Evolutionary conservation across 129 eudicot species (phyloP), one percentile per base, ranked within the genome.

Genomic region (Silybum marianum): DNA sequence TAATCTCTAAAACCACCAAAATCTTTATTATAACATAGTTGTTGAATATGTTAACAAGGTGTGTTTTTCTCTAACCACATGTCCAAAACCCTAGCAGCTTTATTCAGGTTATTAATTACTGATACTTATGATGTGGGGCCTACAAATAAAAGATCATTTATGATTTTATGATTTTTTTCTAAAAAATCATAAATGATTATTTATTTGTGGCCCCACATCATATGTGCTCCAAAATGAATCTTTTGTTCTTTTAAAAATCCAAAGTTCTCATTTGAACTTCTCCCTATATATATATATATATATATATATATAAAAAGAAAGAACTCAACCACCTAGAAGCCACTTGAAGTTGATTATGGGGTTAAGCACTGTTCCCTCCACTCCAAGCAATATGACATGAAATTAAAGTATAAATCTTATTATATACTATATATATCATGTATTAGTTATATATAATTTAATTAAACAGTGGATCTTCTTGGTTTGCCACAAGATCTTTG

Each of bases 321-420:
- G 63, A 54, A 54, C 63, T 21, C 66, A 58, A 58, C 9, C 23
- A 58, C 66, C 22, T 58, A 58, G 66, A 58, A 58, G 66, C 66
- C 66, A 58, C 23, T 58, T 58, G 66, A 58, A 58, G n/a, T 58
- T 58, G 66, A 58, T 58, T 9, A 23, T 80, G 84, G 78, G 78
- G 30, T 48, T 38, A 77, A 71, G 62, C 70, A 82, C 58, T 89
- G 93, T 89, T 87, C 86, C 93, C 90, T 82, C 83, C 83, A 79
- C 81, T 87, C 87, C 93, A 82, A 87, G 82, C 93, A 87, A 44
- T 42, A 84, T 58, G 83, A 85, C 74, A 83, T 87, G 87, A 84
- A 86, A 18, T 75, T 48, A 75, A 75, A 51, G 69, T 75, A 18
- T 54, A 8, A 51, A 51, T 16, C 68, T 54, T 63, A 77, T 77